These are phyloP conservation scores for Colletotrichum zoysiae DNA, from an alignment of 2,329 filamentous ascomycete species.

Conservation along the genomic window DNA sequence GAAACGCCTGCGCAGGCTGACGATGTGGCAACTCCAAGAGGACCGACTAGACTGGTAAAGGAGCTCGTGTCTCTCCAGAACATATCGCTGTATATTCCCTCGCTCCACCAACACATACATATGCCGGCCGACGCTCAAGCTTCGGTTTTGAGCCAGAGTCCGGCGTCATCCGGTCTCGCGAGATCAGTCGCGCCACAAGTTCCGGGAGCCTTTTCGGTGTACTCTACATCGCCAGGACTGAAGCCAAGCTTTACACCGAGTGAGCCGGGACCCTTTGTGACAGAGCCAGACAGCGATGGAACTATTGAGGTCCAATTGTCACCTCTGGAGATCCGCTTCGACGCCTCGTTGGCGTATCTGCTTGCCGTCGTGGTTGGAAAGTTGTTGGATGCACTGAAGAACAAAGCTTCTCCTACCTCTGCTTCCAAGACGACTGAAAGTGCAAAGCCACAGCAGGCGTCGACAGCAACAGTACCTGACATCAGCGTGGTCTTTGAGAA, in stretches of 20 bases:
- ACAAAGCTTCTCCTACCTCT: conserved; percentile 41
- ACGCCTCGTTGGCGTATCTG: conserved; percentile 68
- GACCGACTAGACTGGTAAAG: conserved; percentile 67
- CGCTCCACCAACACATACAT: conserved; percentile 60
- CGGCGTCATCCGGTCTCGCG: conserved; percentile 47
- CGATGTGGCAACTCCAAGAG: conserved; percentile 63
- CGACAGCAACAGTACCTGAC: conserved; percentile 49
- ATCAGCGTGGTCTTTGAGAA: conserved; percentile 62
- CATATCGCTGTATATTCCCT: conserved; percentile 68
- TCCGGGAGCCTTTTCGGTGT: conserved; percentile 72
- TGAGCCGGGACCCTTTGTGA: conserved; percentile 20
- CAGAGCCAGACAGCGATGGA: conserved; percentile 45
- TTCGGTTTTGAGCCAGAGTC: conserved; percentile 47
- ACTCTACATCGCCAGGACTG: conserved; percentile 44
- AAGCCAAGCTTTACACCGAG: conserved; percentile 27
- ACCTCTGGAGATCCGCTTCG: conserved; percentile 66
- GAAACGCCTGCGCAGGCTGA: conserved; percentile 48
- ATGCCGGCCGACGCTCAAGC: conserved; percentile 49
- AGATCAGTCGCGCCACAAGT: conserved; percentile 63
- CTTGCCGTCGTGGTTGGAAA: conserved; percentile 64
- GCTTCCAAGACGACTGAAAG: conserved; percentile 32
- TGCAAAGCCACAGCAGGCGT: conserved; percentile 27
- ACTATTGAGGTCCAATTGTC: conserved; percentile 65
- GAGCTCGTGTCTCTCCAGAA: conserved; percentile 64
- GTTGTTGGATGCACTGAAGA: conserved; percentile 60